A percentile compares a stretch with the other conserved stretches of the same genome.
Evolutionary conservation across 148 eudicot genomes (phyloP).

Genomic region (Rhododendron griersonianum): DNA sequence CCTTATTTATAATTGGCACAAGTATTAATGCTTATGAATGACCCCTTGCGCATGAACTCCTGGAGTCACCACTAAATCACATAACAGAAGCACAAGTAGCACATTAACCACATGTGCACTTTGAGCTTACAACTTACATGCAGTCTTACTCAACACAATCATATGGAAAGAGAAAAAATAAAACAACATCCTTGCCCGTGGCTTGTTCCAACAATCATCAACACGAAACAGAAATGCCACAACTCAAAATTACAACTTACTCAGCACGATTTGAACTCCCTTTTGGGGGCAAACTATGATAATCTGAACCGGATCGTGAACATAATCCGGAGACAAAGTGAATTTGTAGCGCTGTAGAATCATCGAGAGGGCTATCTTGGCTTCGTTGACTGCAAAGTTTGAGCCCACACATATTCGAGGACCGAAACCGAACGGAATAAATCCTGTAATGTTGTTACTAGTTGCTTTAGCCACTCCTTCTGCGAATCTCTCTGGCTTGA

Average conservation of each 20-base stretch:
- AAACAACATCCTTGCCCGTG: not conserved
- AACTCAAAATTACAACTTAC: not conserved
- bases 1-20: too few species aligned
- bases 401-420: not conserved
- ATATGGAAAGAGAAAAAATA: too few species aligned
- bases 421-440: not conserved
- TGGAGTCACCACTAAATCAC: too few species aligned
- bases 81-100: too few species aligned
- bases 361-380: not conserved
- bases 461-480: conserved; percentile 10
- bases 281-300: not conserved
- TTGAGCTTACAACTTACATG: too few species aligned
- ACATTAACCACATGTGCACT: too few species aligned
- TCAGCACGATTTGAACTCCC: not conserved
- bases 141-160: too few species aligned
- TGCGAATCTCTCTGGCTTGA: too few species aligned
- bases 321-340: not conserved
- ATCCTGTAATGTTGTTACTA: not conserved
- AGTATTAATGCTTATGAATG: too few species aligned
- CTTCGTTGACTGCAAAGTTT: not conserved
- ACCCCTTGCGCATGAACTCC: too few species aligned
- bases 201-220: not conserved
- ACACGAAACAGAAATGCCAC: not conserved
- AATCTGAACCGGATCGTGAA: not conserved
- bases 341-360: conserved; percentile 1